These are phyloP conservation scores for Didymella segeticola DNA, from an alignment of 2,329 filamentous ascomycete species.

Conservation along the genomic window DNA sequence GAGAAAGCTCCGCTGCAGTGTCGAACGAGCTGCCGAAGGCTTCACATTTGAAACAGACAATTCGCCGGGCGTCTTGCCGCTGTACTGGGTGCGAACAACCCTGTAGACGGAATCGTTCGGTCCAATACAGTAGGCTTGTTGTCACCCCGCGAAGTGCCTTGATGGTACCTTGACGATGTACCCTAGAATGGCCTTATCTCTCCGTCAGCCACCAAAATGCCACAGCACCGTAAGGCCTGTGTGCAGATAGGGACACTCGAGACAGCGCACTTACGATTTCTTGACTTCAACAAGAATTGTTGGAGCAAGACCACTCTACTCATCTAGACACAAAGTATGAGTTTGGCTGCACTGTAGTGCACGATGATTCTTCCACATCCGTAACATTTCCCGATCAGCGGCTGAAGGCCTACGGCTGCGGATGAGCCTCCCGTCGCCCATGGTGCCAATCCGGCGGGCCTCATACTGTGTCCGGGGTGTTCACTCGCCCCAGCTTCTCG, in stretches of 20 bases:
- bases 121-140: not conserved
- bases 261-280: not conserved
- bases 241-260: not conserved
- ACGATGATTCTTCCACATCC: not conserved
- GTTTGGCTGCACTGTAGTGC: not conserved
- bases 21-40: constrained; percentile 1
- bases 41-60: not conserved
- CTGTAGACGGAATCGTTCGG: not conserved
- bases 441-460: constrained; percentile 6
- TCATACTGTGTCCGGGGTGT: not conserved
- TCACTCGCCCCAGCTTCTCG: constrained; percentile 3
- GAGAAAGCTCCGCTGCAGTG: constrained; percentile 1
- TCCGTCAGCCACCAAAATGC: not conserved
- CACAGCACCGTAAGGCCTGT: not conserved
- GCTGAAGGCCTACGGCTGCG: not conserved
- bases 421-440: not conserved
- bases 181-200: constrained; percentile 4
- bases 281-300: not conserved
- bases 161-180: constrained; percentile 1
- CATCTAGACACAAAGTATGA: not conserved
- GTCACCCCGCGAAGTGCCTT: not conserved
- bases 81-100: not conserved
- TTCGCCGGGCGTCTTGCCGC: not conserved
- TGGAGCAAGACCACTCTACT: not conserved
- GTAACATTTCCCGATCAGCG: not conserved